Base-by-base conservation (phyloP, 768 basidiomycete genomes). In the Filobasidium floriforme region DNA sequence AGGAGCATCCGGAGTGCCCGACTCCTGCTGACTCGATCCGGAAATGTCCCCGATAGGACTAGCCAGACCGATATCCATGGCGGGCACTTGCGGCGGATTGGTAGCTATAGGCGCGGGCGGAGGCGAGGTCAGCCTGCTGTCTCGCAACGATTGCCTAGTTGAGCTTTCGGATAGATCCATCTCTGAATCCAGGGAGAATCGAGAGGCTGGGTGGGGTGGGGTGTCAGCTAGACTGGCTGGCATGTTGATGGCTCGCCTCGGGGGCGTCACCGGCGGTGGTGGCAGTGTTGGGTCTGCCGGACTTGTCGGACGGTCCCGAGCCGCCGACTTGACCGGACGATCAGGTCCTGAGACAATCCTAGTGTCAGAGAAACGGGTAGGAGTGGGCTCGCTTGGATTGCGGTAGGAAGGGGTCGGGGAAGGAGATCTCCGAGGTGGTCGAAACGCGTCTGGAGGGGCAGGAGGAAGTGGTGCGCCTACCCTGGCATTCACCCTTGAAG, bases 371-470 rank as follows among this genome's bases (percentile, higher is more conserved):
- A 65, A 66, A 24, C 60, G 62, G 18, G 61, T 66, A 2, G 66
- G 18, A 49, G 15, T 15, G 46, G 15, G 46, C 18, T 49, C 18
- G 46, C 14, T 19, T 14, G 41, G 60, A 59, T 44, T n/a, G 12
- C 49, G 55, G 43, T 14, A 18, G 70, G 74, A 41, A 63, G 63
- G 26, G 51, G 66, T 51, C 65, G 71, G 63, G 41, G 66, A 54
- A 59, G 59, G 55, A 19, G 66, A 59, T 62, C 66, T 68, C 26
- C 77, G 62, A 28, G 77, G 73, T 0, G 79, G 79, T 11, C 76
- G 67, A 60, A 79, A 79, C n/a, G 79, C 79, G 57, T 79, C 79
- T 15, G 79, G 75, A 12, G 79, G 79, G 1, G 76, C 72, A 11
- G 77, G 75, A 29, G 75, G 69, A n/a, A 71, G 59, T 10, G 76